Evolutionary conservation across 176 grass and related monocot genomes (phyloP), one percentile per base, ranked within the genome.

Genomic region (Aegilops speltoides): DNA sequence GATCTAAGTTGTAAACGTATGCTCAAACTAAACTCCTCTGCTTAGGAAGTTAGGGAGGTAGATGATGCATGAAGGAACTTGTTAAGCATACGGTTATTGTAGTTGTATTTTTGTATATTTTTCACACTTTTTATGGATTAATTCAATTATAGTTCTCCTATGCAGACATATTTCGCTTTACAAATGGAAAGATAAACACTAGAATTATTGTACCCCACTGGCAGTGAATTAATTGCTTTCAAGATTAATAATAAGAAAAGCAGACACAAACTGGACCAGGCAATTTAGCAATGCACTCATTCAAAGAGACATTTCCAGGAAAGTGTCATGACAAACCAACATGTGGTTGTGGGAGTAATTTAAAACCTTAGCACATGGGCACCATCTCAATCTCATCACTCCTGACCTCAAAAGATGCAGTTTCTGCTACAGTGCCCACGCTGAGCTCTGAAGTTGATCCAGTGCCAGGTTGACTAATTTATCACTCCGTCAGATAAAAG

Each of bases 401-500:
- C 22, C 48, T 56, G 79, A 83, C 65, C 64, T 88, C 52, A 88
- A 25, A 88, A 52, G 46, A 82, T 28, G 75, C 25, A 1, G 15
- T 73, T 74, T 57, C 14, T 33, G 66, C 43, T 52, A 22, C 59
- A 78, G 6, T 24, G 38, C 13, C 54, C 84, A 90, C 54, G 54
- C 32, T 57, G 57, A 28, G 67, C 26, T 66, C 31, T 83, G 25
- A 79, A 67, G 64, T 65, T 86, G 84, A 73, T 90, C 40, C 41
- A 65, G 40, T 3, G 1, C 22, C 59, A 36, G 17, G 9, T 79
- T 71, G 36, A 52, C 34, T 76, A 68, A 19, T 36, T 26, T 67
- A 85, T 7, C 33, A 43, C 67, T 83, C 74, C 20, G 45, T 67
- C 80, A 90, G 43, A 84, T 74, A 75, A 60, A 73, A 56, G 20